Base-by-base conservation (phyloP, 352 stramenopile genomes). In the Phytophthora capsici region DNA sequence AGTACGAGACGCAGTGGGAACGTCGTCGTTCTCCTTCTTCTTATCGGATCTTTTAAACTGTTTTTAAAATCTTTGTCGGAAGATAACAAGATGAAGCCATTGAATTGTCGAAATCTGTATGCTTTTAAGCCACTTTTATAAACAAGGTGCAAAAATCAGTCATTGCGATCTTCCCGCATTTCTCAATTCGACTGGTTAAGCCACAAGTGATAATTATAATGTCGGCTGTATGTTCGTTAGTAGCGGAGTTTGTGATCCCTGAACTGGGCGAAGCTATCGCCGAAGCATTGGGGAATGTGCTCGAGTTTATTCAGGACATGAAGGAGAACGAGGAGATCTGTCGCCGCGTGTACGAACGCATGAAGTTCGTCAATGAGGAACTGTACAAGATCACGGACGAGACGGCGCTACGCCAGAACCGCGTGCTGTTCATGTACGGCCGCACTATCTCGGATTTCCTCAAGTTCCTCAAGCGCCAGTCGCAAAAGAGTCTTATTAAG, bases 41-140 rank as follows among this genome's bases (percentile, higher is more conserved):
- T 6, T 93, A 86, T 63, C 79, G 82, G 46, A 78, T 77, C 57
- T 93, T 91, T 23, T 93, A 89, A 53, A 48, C 44, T 9, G 3
- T 20, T 14, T 3, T 3, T 28, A 17, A 9, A 22, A n/a, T n/a
- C n/a, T n/a, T n/a, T 47, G 28, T 23, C 30, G 20, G 20, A 34
- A 34, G 23, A 22, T 51, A 54, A 26, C 26, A 41, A 2, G n/a
- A 19, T 53, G 46, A 53, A 53, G 46, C 46, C 28, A 32, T 37
- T 36, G 23, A 13, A 26, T 53, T 40, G 46, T 53, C 46, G 38
- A 16, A n/a, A 53, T n/a, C 4, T 41, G 46, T 53, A 53, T 17
- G n/a, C 12, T 16, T 14, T 34, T 34, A 14, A 34, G 7, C 1
- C 28, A 34, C 28, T 34, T 34, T 34, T 34, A 14, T 37, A 23